phyloP scores from a whole-genome alignment of 768 basidiomycete genomes.

The Tephrocybe sp. region DNA sequence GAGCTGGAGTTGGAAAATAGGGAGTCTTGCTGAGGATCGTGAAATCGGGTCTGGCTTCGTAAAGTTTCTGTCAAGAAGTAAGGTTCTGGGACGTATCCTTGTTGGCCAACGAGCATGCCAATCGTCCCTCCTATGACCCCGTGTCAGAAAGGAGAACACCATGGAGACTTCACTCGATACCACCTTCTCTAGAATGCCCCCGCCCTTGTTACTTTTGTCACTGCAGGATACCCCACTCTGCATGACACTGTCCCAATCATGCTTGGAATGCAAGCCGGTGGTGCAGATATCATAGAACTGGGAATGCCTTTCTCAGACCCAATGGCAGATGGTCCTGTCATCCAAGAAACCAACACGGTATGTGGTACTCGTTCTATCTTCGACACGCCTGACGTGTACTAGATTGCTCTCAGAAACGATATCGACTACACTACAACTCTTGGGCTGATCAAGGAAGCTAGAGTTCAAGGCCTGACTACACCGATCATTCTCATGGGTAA shows the following conservation, averaged over 20 bases:
- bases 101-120: constrained; percentile 78
- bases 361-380: constrained; percentile 23
- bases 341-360: constrained; percentile 94
- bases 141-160: constrained; percentile 13
- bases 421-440: constrained; percentile 79
- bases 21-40: constrained; percentile 87
- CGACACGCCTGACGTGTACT: constrained; percentile 12
- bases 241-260: constrained; percentile 84
- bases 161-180: too few relatives aligned
- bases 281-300: constrained; percentile 92
- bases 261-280: constrained; percentile 91
- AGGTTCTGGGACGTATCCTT: constrained; percentile 84
- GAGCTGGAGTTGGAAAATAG: constrained; percentile 80
- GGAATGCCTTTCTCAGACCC: constrained; percentile 97
- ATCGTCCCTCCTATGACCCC: constrained; percentile 70
- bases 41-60: constrained; percentile 81
- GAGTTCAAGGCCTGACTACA: constrained; percentile 75
- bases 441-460: constrained; percentile 72
- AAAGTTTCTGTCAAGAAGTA: constrained; percentile 86
- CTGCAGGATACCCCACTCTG: constrained; percentile 84
- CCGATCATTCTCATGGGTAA: constrained; percentile 96
- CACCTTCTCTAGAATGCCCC: constrained; percentile 64
- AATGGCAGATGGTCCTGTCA: constrained; percentile 91
- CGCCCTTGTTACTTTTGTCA: constrained; percentile 86
- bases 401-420: constrained; percentile 85